Conservation (phyloP, 345 rosid genomes). For the Carallia pectinifolia region DNA sequence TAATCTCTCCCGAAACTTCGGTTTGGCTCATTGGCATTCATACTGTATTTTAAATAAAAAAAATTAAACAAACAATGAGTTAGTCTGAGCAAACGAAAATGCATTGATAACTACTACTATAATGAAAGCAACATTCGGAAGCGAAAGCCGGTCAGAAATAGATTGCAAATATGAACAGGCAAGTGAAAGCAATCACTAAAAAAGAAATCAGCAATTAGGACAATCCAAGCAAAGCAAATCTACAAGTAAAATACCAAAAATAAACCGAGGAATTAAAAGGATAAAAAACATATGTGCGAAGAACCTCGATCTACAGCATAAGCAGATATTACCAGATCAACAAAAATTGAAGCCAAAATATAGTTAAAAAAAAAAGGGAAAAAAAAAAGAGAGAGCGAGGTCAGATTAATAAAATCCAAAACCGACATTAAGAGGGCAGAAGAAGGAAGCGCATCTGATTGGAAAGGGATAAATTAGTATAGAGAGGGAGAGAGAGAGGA, state of each 20-base stretch:
- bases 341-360: background rate
- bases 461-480: background rate
- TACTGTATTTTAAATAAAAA: too few relatives aligned
- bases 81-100: too few relatives aligned
- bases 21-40: too few relatives aligned
- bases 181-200: background rate
- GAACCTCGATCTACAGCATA: background rate
- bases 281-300: background rate
- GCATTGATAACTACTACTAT: too few relatives aligned
- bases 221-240: too few relatives aligned
- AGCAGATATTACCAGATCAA: too few relatives aligned
- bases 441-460: background rate
- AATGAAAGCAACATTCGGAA: too few relatives aligned
- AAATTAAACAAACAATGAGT: too few relatives aligned
- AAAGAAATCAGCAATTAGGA: background rate
- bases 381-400: slow-evolving; percentile 14
- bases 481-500: slow-evolving; percentile 17
- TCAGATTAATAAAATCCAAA: slow-evolving; percentile 21
- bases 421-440: slow-evolving; percentile 13
- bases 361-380: background rate
- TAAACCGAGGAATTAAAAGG: too few relatives aligned
- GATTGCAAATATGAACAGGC: background rate
- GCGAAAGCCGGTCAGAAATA: background rate
- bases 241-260: too few relatives aligned
- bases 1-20: too few relatives aligned